These are phyloP conservation scores for Pichia occidentalis DNA, from an alignment of 805 yeast species.

Conservation along the genomic window DNA sequence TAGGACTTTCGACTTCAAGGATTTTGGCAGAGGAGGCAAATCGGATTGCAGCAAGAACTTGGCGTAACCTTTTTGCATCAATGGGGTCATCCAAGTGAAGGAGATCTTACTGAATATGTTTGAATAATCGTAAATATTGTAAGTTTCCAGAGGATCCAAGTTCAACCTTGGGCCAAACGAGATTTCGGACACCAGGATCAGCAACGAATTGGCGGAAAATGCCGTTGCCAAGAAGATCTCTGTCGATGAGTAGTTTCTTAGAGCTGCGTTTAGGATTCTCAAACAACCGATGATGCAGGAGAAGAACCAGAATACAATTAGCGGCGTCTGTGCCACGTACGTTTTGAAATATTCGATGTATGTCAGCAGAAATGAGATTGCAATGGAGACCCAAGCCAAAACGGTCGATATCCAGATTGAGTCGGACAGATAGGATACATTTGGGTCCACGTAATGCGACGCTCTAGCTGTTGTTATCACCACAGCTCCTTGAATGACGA, in stretches of 20 bases:
- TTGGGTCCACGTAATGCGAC: slow-evolving; percentile 15
- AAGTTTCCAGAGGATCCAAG: slow-evolving; percentile 29
- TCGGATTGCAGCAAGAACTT: slow-evolving; percentile 47
- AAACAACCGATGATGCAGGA: slow-evolving; percentile 41
- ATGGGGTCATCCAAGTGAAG: slow-evolving; percentile 54
- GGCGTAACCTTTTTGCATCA: slow-evolving; percentile 46
- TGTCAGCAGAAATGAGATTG: slow-evolving; percentile 51
- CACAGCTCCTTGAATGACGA: slow-evolving; percentile 30
- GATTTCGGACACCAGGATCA: slow-evolving; percentile 41
- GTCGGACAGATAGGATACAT: slow-evolving; percentile 26
- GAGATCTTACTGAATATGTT: slow-evolving; percentile 47
- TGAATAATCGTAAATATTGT: slow-evolving; percentile 41
- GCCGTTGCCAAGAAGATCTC: slow-evolving; percentile 24
- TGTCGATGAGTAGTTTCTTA: slow-evolving; percentile 32
- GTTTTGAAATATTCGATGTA: slow-evolving; percentile 67
- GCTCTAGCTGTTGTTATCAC: slow-evolving; percentile 13
- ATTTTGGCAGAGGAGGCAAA: slow-evolving; percentile 71
- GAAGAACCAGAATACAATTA: slow-evolving; percentile 73
- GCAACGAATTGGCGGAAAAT: slow-evolving; percentile 31
- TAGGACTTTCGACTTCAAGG: slow-evolving; percentile 50
- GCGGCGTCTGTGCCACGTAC: slow-evolving; percentile 56
- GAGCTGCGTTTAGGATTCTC: slow-evolving; percentile 35
- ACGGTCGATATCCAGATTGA: slow-evolving; percentile 25
- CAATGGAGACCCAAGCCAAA: slow-evolving; percentile 35
- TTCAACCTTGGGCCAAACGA: slow-evolving; percentile 32